Percentiles rank a stretch among this genome's conserved stretches.
phyloP scores from a whole-genome alignment of 73 alveolate genomes.

The Stentor coeruleus region DNA sequence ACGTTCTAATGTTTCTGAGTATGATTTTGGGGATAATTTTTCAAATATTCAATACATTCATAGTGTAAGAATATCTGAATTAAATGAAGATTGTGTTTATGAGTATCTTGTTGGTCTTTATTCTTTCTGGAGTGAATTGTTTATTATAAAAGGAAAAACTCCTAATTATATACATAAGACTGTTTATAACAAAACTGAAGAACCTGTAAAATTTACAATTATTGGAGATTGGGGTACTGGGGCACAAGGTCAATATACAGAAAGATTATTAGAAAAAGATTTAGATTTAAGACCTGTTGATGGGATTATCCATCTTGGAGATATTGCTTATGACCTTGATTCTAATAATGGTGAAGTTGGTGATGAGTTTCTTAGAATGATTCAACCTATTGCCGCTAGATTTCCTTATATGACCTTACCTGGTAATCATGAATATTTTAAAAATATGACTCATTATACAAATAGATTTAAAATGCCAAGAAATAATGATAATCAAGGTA shows the following conservation, averaged over 20 bases:
- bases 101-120: not conserved
- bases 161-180: not conserved
- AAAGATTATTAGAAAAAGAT: not conserved
- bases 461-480: not conserved
- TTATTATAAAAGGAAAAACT: not conserved
- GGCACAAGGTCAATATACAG: not conserved
- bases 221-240: not conserved
- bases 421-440: not conserved
- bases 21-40: too few species aligned
- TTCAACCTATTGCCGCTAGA: not conserved
- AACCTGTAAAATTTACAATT: not conserved
- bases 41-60: not conserved
- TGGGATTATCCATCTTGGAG: not conserved
- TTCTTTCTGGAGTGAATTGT: not conserved
- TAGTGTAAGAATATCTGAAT: not conserved
- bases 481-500: not conserved
- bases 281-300: not conserved
- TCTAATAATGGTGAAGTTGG: not conserved
- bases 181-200: not conserved
- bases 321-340: conserved; percentile 4
- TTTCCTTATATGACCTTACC: not conserved
- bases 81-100: not conserved
- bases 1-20: too few species aligned
- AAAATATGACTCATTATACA: not conserved
- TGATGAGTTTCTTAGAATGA: not conserved